Evolutionary conservation across 257 asterid species (phyloP).

Genomic region (Echium plantagineum): DNA sequence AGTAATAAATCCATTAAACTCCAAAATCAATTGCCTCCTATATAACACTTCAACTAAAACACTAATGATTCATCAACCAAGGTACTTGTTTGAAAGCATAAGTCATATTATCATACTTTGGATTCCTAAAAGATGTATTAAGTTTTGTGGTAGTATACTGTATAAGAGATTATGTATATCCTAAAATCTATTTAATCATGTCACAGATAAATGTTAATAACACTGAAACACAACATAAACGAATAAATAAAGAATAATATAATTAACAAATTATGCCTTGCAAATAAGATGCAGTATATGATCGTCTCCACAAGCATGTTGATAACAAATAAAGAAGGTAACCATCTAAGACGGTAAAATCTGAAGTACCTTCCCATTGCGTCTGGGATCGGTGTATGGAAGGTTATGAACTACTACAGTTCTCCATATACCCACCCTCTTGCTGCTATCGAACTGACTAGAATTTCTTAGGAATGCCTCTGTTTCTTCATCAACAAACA

Average conservation of each 20-base stretch:
- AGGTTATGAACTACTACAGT: slow-evolving; percentile 62
- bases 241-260: not conserved
- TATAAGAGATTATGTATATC: too few relatives aligned
- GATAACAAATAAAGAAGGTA: not conserved
- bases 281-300: not conserved
- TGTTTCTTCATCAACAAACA: slow-evolving; percentile 82
- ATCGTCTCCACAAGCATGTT: not conserved
- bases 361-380: slow-evolving; percentile 74
- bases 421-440: slow-evolving; percentile 77
- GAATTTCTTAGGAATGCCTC: slow-evolving; percentile 46
- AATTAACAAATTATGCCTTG: not conserved
- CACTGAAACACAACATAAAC: too few relatives aligned
- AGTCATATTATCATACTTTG: too few relatives aligned
- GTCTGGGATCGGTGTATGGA: slow-evolving; percentile 83
- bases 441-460: slow-evolving; percentile 48
- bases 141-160: too few relatives aligned
- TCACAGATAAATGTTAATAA: too few relatives aligned
- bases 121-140: too few relatives aligned
- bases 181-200: too few relatives aligned
- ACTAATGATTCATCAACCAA: too few relatives aligned
- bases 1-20: too few relatives aligned
- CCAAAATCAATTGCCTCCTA: too few relatives aligned
- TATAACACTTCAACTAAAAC: too few relatives aligned
- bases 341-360: not conserved
- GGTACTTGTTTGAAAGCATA: too few relatives aligned